Base-by-base conservation (phyloP, 805 yeast species). In the Candida manassasensis region DNA sequence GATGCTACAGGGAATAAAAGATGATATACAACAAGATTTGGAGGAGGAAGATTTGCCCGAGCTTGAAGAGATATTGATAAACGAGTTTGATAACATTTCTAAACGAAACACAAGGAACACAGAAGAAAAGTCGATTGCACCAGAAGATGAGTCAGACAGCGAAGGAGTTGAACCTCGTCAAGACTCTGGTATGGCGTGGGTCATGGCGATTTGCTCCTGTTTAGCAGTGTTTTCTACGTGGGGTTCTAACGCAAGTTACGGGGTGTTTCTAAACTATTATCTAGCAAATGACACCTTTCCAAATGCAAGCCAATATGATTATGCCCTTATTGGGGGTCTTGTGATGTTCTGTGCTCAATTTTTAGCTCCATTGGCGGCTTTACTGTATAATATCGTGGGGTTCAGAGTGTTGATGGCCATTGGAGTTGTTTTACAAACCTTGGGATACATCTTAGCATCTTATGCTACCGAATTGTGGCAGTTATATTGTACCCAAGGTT, bases 201-300 rank as follows among this genome's bases (percentile, higher is more conserved):
- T 79, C 54, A 61, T 64, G 3, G 74, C 74, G 1, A 57, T 72
- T 4, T 73, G 70, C 10, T 61, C 64, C 1, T 65, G 71, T 53
- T 53, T 68, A n/a, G 63, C 43, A 53, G 62, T 61, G 49, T 69
- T 40, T 50, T 42, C 68, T 41, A 67, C 77, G 0, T 76, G 69
- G 64, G 82, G 83, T 13, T 63, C 75, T 59, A 69, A 71, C 34
- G 72, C 76, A 27, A 59, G 75, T 2, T 77, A 58, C 50, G 81
- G 81, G 17, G 71, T 73, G 4, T 77, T 71, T 46, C 71, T 75
- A 38, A 57, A 67, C 21, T 71, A 67, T 48, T 77, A 76, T 43
- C 40, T 70, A 11, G 43, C 40, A 44, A 51, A 36, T 17, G 31
- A 42, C 14, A 43, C 44, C 2, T 73, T 69, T 38, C 59, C 65